Evolutionary conservation across 768 basidiomycete species (phyloP).

Genomic region (Kwoniella dendrophila): DNA sequence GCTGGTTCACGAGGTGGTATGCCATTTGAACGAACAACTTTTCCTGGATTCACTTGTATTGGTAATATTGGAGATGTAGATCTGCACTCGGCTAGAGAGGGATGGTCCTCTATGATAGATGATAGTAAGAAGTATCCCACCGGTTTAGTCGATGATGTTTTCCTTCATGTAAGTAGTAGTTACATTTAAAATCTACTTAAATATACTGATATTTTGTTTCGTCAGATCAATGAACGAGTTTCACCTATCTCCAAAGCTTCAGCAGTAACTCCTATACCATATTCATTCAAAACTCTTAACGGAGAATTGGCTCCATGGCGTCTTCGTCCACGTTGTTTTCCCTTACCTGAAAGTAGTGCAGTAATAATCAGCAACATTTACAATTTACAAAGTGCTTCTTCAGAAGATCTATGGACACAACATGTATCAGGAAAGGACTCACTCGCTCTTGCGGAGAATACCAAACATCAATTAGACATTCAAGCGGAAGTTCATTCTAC

Average conservation of each 20-base stretch:
- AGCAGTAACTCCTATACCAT: constrained; percentile 10
- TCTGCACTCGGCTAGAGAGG: constrained; percentile 6
- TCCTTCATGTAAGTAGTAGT: constrained; percentile 20
- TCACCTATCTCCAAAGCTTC: neutral
- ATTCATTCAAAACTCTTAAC: constrained; percentile 17
- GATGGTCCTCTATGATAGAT: constrained; percentile 16
- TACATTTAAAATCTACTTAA: neutral
- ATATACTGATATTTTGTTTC: neutral
- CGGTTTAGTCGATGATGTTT: constrained; percentile 23
- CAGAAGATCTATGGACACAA: neutral
- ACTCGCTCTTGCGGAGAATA: constrained; percentile 7
- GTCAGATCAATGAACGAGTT: constrained; percentile 23
- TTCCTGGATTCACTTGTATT: constrained; percentile 28
- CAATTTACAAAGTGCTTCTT: neutral
- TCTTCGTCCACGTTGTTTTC: constrained; percentile 9
- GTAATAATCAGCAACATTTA: constrained; percentile 10
- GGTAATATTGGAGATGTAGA: constrained; percentile 21
- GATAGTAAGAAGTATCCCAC: constrained; percentile 20
- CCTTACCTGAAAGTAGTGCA: constrained; percentile 13
- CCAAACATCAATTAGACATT: constrained; percentile 23
- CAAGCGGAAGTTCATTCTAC: constrained; percentile 33
- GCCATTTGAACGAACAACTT: constrained; percentile 31
- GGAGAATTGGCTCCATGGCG: constrained; percentile 25
- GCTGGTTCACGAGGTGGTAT: constrained; percentile 23
- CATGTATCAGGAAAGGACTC: neutral